Evolutionary conservation across 306 rosid species (phyloP).

Genomic region (Prunus mume): DNA sequence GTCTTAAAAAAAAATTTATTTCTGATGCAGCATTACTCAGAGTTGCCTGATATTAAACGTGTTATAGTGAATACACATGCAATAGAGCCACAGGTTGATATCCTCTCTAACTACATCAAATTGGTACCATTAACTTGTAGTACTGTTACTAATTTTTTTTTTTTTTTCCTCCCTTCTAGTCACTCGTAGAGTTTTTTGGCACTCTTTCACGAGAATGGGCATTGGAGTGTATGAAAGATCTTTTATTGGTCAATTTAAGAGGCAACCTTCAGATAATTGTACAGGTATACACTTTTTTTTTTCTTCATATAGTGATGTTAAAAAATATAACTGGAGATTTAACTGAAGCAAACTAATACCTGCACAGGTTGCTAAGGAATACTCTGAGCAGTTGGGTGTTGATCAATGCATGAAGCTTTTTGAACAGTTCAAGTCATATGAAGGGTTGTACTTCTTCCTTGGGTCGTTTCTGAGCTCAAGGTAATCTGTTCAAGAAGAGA

Average conservation of each 20-base stretch:
- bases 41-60: conserved; percentile 96
- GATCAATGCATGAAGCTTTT: conserved; percentile 92
- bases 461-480: conserved; percentile 98
- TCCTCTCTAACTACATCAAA: conserved; percentile 14
- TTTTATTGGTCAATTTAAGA: conserved; percentile 90
- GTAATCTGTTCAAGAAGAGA: conserved; percentile 37
- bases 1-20: conserved; percentile 18
- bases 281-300: conserved; percentile 47
- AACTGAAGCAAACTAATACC: conserved; percentile 22
- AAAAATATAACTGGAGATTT: conserved; percentile 15
- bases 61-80: conserved; percentile 98
- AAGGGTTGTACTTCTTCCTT: conserved; percentile 93
- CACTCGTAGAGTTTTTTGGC: conserved; percentile 96
- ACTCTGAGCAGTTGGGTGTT: conserved; percentile 91
- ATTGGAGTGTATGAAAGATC: conserved; percentile 98
- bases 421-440: conserved; percentile 97
- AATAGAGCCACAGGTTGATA: conserved; percentile 92
- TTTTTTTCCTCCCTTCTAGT: conserved; percentile 59
- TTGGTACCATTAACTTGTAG: conserved; percentile 13
- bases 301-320: not conserved
- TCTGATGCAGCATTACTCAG: conserved; percentile 88
- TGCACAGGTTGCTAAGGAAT: conserved; percentile 93
- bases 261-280: conserved; percentile 98
- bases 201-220: conserved; percentile 97
- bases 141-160: conserved; percentile 24